Percentiles rank a stretch among this genome's conserved stretches.
phyloP scores from a whole-genome alignment of 176 grass and related monocot genomes.

The Poa annua region DNA sequence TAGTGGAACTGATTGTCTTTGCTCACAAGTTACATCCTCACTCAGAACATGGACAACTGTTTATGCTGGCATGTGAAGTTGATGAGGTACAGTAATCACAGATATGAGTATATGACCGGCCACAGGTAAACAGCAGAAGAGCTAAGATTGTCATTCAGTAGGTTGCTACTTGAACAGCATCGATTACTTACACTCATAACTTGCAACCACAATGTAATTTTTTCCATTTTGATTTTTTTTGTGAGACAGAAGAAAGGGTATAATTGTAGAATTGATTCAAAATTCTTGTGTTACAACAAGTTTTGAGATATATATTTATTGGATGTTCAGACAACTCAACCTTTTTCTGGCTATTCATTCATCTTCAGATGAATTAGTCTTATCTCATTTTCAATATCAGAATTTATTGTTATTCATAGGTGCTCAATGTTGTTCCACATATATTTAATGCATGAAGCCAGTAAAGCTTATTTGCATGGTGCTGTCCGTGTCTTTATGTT shows the following conservation, averaged over 20 bases:
- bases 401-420: conserved; percentile 18
- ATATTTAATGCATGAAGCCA: conserved; percentile 15
- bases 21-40: conserved; percentile 43
- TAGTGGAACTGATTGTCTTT: conserved; percentile 22
- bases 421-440: conserved; percentile 9
- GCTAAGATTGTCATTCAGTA: conserved; percentile 43
- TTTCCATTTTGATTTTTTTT: conserved; percentile 54
- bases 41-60: conserved; percentile 32
- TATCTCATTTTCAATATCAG: conserved; percentile 25
- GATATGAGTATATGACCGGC: conserved; percentile 2
- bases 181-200: conserved; percentile 47
- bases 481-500: conserved; percentile 5
- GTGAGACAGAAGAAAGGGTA: conserved; percentile 39
- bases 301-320: conserved; percentile 60
- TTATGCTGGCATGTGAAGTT: conserved; percentile 47
- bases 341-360: conserved; percentile 30
- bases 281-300: conserved; percentile 53
- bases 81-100: conserved; percentile 39
- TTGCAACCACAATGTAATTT: conserved; percentile 51
- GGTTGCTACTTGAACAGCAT: conserved; percentile 45
- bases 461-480: conserved; percentile 29
- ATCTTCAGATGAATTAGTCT: conserved; percentile 29
- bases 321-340: conserved; percentile 37
- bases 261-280: conserved; percentile 58
- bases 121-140: conserved; percentile 53